Conservation (phyloP, 2,329 filamentous ascomycete genomes). For the Paraconiothyrium sp. region DNA sequence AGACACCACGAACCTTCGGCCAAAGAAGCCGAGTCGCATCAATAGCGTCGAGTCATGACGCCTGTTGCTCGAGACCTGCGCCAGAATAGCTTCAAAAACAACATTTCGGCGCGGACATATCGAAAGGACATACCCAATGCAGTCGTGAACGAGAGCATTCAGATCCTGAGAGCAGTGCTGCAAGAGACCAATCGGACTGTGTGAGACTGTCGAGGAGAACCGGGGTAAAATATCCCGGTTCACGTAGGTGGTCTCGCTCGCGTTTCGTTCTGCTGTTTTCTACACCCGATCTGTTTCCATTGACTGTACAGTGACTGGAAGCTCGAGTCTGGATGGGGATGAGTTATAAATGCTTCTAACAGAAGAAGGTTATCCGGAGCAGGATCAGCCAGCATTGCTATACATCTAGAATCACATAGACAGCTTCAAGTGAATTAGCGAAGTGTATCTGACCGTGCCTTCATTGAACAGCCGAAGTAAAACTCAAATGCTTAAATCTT, state of each 20-base stretch:
- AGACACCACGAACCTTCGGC: constrained; percentile 24
- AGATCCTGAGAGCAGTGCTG: constrained; percentile 17
- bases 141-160: constrained; percentile 22
- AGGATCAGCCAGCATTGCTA: constrained; percentile 21
- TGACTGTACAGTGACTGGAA: constrained; percentile 20
- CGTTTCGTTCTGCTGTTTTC: neutral
- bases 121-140: constrained; percentile 16
- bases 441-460: neutral
- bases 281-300: neutral
- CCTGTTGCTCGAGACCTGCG: constrained; percentile 17
- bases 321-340: constrained; percentile 5
- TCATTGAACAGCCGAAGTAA: neutral
- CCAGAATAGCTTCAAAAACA: constrained; percentile 21
- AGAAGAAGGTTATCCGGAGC: constrained; percentile 24
- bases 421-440: neutral
- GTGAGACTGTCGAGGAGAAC: neutral
- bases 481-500: neutral
- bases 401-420: neutral
- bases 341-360: constrained; percentile 23
- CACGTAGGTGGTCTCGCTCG: neutral
- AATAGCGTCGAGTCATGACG: constrained; percentile 18
- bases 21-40: constrained; percentile 12
- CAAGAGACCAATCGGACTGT: constrained; percentile 19
- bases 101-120: constrained; percentile 21
- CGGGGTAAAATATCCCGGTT: neutral